A percentile compares a stretch with the other conserved stretches of the same genome.
phyloP scores from a whole-genome alignment of 768 basidiomycete genomes.

The Amanita brunnescens region DNA sequence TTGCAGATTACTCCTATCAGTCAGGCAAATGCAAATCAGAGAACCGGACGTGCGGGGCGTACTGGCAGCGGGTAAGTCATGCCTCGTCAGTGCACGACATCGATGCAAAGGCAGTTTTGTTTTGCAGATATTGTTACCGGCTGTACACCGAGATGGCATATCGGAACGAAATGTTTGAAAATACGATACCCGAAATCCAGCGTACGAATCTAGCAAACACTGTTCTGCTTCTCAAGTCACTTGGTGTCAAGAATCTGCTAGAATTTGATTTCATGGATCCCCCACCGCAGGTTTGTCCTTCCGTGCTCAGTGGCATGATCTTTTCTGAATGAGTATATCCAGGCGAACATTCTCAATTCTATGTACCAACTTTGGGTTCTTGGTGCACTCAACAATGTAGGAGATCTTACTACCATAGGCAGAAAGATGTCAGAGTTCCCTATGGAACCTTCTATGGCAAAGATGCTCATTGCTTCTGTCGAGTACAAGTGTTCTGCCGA shows the following conservation, averaged over 20 bases:
- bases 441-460: slow-evolving; percentile 98
- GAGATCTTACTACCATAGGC: slow-evolving; percentile 88
- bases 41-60: slow-evolving; percentile 92
- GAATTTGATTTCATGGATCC: slow-evolving; percentile 99
- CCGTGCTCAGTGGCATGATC: neutral
- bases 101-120: slow-evolving; percentile 5
- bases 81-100: neutral
- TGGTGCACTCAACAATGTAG: slow-evolving; percentile 93
- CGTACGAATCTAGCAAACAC: slow-evolving; percentile 97
- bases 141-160: slow-evolving; percentile 96
- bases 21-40: slow-evolving; percentile 95
- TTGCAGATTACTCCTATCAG: slow-evolving; percentile 98
- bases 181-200: slow-evolving; percentile 97
- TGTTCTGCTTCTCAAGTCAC: slow-evolving; percentile 85
- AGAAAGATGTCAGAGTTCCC: slow-evolving; percentile 99
- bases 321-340: slow-evolving; percentile 1
- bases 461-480: slow-evolving; percentile 95
- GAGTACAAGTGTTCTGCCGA: slow-evolving; percentile 90
- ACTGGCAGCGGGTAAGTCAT: slow-evolving; percentile 83
- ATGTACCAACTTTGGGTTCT: slow-evolving; percentile 99
- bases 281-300: slow-evolving; percentile 76
- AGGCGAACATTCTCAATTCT: slow-evolving; percentile 97
- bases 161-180: slow-evolving; percentile 91
- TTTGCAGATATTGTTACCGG: slow-evolving; percentile 81
- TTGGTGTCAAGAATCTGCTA: slow-evolving; percentile 93